phyloP scores from a whole-genome alignment of 2,329 filamentous ascomycete genomes.

The Chrysoporthe deuterocubensis region DNA sequence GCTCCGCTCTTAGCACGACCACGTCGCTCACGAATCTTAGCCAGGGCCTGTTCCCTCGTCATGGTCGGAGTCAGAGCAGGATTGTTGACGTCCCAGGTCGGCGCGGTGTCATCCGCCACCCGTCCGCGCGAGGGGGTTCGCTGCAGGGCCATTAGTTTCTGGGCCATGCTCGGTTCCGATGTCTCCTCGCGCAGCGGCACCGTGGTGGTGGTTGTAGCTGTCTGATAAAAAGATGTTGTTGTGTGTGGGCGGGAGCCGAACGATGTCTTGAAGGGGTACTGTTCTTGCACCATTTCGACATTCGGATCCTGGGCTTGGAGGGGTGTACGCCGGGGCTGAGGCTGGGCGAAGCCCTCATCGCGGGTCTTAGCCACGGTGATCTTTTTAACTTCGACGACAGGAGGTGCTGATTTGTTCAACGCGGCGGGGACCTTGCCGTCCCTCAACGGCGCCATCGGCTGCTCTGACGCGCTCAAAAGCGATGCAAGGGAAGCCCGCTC shows the following conservation, averaged over 20 bases:
- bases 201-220: conserved; percentile 55
- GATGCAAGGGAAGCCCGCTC: conserved; percentile 64
- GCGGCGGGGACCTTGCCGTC: conserved; percentile 48
- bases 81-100: conserved; percentile 58
- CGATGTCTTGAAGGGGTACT: conserved; percentile 18
- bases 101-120: conserved; percentile 31
- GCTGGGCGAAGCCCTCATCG: conserved; percentile 6
- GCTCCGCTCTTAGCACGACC: conserved; percentile 72
- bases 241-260: conserved; percentile 47
- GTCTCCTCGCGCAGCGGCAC: conserved; percentile 56
- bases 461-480: conserved; percentile 60
- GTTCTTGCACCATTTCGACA: conserved; percentile 20
- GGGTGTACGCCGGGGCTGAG: conserved; percentile 16
- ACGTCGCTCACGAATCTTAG: conserved; percentile 73
- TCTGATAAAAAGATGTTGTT: conserved; percentile 50
- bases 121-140: conserved; percentile 47
- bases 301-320: conserved; percentile 26
- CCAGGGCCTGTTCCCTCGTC: conserved; percentile 75
- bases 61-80: conserved; percentile 67
- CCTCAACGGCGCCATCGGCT: conserved; percentile 40
- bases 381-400: conserved; percentile 27
- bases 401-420: conserved; percentile 47
- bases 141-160: conserved; percentile 44
- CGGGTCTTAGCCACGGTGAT: conserved; percentile 27
- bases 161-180: conserved; percentile 47